These are phyloP conservation scores for Carallia brachiata DNA, from an alignment of 345 rosid species.

Conservation along the genomic window DNA sequence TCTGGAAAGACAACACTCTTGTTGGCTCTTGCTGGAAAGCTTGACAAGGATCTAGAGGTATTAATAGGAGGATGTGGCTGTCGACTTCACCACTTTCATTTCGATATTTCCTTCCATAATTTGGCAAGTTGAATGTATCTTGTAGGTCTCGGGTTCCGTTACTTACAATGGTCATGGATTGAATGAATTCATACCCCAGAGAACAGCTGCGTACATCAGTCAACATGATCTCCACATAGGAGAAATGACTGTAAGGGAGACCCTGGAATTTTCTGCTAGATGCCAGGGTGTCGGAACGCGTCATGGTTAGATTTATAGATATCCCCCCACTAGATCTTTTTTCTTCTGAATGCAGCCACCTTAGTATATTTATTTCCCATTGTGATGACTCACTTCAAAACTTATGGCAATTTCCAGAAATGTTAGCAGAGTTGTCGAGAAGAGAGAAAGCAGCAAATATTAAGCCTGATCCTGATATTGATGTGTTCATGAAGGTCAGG, in stretches of 20 bases:
- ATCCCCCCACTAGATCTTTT: neutral
- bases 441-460: slow-evolving; percentile 80
- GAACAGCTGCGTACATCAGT: slow-evolving; percentile 65
- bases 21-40: slow-evolving; percentile 82
- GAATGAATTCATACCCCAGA: slow-evolving; percentile 66
- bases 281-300: slow-evolving; percentile 61
- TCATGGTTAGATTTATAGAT: slow-evolving; percentile 41
- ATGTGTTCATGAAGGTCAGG: slow-evolving; percentile 75
- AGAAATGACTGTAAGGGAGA: slow-evolving; percentile 72
- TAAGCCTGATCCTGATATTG: slow-evolving; percentile 78
- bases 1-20: slow-evolving; percentile 82
- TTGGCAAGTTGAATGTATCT: neutral
- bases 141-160: slow-evolving; percentile 58
- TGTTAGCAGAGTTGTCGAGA: slow-evolving; percentile 66
- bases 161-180: slow-evolving; percentile 59
- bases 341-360: neutral
- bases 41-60: slow-evolving; percentile 57
- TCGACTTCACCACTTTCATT: neutral
- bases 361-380: neutral
- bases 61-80: neutral
- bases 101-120: neutral
- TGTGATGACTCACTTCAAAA: neutral
- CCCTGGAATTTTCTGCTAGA: slow-evolving; percentile 72
- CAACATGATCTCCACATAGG: slow-evolving; percentile 63
- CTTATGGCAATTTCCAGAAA: slow-evolving; percentile 33